These are phyloP conservation scores for Xylariaceae sp. DNA, from an alignment of 2,329 filamentous ascomycete species.

Conservation along the genomic window DNA sequence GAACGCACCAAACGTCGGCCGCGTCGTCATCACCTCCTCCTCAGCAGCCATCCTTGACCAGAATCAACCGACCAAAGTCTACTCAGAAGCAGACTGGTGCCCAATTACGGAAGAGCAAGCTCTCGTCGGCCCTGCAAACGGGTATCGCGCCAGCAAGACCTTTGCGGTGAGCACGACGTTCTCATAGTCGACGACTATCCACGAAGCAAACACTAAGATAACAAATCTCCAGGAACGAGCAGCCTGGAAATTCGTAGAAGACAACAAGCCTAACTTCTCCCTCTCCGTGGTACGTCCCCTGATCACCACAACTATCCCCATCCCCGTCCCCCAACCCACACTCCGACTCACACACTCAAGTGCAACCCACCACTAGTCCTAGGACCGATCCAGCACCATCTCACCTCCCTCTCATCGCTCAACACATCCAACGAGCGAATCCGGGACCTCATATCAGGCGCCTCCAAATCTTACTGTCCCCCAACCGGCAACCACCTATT, in stretches of 20 bases:
- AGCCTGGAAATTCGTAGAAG: conserved; percentile 45
- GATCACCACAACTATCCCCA: background rate
- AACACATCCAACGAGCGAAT: conserved; percentile 48
- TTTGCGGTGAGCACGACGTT: conserved; percentile 38
- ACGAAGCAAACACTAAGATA: background rate
- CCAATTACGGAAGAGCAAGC: conserved; percentile 40
- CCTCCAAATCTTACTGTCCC: conserved; percentile 41
- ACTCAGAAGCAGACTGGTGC: conserved; percentile 46
- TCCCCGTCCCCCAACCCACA: background rate
- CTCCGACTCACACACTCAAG: conserved; percentile 12
- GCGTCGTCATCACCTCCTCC: conserved; percentile 59
- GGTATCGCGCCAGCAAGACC: conserved; percentile 41
- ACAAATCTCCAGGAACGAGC: conserved; percentile 23
- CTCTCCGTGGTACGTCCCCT: conserved; percentile 42
- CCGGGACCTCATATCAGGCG: conserved; percentile 43
- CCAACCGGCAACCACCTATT: conserved; percentile 39
- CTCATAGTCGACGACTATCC: background rate
- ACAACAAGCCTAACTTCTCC: conserved; percentile 39
- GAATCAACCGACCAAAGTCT: conserved; percentile 34
- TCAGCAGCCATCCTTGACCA: conserved; percentile 44
- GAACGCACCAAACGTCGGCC: conserved; percentile 55
- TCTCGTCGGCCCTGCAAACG: conserved; percentile 21
- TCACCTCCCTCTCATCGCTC: conserved; percentile 38
- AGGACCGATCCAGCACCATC: conserved; percentile 44
- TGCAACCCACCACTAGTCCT: conserved; percentile 46